Conservation (phyloP, 805 yeast genomes). For the Candida chauliodis region DNA sequence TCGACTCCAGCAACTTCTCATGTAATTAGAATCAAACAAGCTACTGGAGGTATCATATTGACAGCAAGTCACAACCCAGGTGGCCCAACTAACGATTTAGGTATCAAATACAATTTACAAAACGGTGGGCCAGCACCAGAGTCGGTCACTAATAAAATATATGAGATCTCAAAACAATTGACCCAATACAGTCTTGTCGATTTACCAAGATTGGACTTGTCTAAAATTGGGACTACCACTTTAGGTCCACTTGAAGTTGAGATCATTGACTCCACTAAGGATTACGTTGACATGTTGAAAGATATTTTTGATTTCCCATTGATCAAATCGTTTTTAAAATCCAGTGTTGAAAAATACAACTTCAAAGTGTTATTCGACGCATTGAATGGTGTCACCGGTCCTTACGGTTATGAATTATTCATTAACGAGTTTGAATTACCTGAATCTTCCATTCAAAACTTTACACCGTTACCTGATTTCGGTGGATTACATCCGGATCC, state of each 20-base stretch:
- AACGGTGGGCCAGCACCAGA: conserved; percentile 99
- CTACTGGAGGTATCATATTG: conserved; percentile 92
- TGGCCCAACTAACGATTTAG: conserved; percentile 87
- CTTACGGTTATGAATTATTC: conserved; percentile 84
- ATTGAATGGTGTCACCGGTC: conserved; percentile 94
- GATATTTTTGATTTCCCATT: conserved; percentile 83
- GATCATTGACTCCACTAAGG: conserved; percentile 76
- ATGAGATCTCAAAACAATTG: conserved; percentile 59
- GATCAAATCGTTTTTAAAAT: conserved; percentile 65
- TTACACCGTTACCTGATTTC: conserved; percentile 77
- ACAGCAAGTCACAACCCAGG: conserved; percentile 99
- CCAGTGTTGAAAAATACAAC: conserved; percentile 44
- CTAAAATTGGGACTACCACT: conserved; percentile 47
- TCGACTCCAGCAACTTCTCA: conserved; percentile 98
- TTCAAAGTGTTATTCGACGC: conserved; percentile 85
- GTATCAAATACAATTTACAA: conserved; percentile 90
- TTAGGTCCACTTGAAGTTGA: conserved; percentile 70
- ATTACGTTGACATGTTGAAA: conserved; percentile 75
- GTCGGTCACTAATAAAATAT: conserved; percentile 83
- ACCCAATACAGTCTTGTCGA: conserved; percentile 55
- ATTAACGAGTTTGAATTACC: conserved; percentile 82
- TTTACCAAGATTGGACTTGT: conserved; percentile 63
- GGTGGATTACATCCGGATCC: conserved; percentile 99
- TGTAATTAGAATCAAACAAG: conserved; percentile 68
- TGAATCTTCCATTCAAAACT: conserved; percentile 69